phyloP scores from a whole-genome alignment of 768 basidiomycete species.

The Boletus speciosus region DNA sequence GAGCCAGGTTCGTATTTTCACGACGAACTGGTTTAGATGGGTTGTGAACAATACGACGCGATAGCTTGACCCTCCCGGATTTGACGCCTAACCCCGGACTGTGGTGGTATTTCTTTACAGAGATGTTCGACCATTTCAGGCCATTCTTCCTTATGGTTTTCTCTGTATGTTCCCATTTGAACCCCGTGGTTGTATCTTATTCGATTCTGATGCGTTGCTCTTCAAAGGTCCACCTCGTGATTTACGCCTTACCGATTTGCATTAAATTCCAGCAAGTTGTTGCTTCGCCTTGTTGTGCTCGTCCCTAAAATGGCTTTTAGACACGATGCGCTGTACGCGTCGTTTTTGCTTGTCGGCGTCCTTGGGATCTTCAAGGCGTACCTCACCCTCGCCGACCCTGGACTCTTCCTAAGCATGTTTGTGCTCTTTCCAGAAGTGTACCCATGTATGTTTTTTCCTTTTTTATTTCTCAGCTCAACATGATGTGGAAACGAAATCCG shows the following conservation, averaged over 20 bases:
- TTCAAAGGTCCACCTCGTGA: slow-evolving; percentile 69
- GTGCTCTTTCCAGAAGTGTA: slow-evolving; percentile 80
- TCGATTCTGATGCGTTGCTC: not conserved
- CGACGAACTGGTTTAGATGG: not conserved
- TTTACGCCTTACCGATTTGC: slow-evolving; percentile 81
- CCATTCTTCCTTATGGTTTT: slow-evolving; percentile 95
- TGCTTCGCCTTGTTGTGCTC: not conserved
- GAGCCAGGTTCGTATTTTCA: slow-evolving; percentile 56
- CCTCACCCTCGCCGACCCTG: slow-evolving; percentile 85
- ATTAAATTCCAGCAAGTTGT: slow-evolving; percentile 76
- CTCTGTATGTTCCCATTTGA: slow-evolving; percentile 51
- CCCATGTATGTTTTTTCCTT: slow-evolving; percentile 56
- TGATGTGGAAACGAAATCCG: not conserved
- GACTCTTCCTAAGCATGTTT: slow-evolving; percentile 79
- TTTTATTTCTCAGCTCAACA: not conserved
- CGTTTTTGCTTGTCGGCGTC: slow-evolving; percentile 72
- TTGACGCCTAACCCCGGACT: slow-evolving; percentile 91
- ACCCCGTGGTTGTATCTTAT: not conserved
- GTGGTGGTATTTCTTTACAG: slow-evolving; percentile 96
- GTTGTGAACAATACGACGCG: not conserved
- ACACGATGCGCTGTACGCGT: slow-evolving; percentile 80
- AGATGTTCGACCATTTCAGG: slow-evolving; percentile 98
- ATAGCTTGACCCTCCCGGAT: slow-evolving; percentile 78
- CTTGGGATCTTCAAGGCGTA: slow-evolving; percentile 88
- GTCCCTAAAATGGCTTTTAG: slow-evolving; percentile 34